Percentiles rank a stretch among this genome's conserved stretches.
Conservation (phyloP, 2,329 filamentous ascomycete genomes). For the Blumeriella jaapii region DNA sequence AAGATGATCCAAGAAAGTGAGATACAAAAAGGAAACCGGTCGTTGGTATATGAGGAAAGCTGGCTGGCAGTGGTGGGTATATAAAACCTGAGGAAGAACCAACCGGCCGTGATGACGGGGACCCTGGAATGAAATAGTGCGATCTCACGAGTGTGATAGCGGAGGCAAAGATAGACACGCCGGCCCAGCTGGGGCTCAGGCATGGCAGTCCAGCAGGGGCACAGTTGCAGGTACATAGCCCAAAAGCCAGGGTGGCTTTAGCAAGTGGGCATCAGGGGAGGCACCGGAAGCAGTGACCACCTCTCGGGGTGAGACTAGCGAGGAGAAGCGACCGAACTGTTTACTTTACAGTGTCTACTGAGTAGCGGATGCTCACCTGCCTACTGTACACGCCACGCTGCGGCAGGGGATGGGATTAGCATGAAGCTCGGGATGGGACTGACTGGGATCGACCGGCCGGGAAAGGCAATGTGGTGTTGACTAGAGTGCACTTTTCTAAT, state of each 20-base stretch:
- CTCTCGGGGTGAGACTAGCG: conserved; percentile 2
- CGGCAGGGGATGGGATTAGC: background rate
- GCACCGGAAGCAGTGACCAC: conserved; percentile 7
- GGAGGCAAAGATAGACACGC: conserved; percentile 23
- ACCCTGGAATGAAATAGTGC: conserved; percentile 28
- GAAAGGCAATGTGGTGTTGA: background rate
- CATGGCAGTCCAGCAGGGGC: conserved; percentile 11
- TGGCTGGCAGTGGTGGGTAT: conserved; percentile 17
- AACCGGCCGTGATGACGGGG: conserved; percentile 26
- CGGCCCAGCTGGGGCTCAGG: conserved; percentile 19
- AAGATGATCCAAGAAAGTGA: conserved; percentile 27
- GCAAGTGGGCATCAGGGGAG: conserved; percentile 9
- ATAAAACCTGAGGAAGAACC: conserved; percentile 21
- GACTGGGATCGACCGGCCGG: background rate
- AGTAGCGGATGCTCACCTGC: no score
- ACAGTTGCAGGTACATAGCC: conserved; percentile 1
- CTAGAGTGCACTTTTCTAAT: conserved; percentile 7
- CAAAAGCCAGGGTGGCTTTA: conserved; percentile 1
- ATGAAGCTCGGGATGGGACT: conserved; percentile 2
- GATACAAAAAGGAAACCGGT: conserved; percentile 26
- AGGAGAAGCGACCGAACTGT: no score
- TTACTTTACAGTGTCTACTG: no score
- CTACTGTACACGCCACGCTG: no score
- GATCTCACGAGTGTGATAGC: conserved; percentile 24
- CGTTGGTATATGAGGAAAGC: conserved; percentile 27